Conservation (phyloP, 352 stramenopile species). For the Pythium utonaiense region DNA sequence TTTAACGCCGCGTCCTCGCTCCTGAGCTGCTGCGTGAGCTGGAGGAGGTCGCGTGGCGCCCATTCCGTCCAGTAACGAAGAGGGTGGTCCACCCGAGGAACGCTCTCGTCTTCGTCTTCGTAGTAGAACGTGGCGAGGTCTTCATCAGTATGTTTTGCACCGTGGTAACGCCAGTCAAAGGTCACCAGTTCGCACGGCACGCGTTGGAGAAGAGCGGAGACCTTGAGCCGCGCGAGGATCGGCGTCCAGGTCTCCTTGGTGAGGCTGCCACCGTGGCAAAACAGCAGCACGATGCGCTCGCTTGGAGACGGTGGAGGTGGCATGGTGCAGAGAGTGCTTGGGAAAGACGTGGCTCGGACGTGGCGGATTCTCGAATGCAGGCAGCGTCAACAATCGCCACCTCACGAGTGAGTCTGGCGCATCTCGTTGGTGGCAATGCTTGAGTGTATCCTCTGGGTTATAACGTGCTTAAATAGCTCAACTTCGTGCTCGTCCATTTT, state of each 20-base stretch:
- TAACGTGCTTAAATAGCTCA: no score
- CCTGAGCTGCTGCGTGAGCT: not conserved
- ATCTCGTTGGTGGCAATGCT: no score
- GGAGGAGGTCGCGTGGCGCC: conserved; percentile 5
- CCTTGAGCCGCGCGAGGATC: conserved; percentile 31
- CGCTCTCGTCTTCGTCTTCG: conserved; percentile 5
- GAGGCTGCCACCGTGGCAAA: conserved; percentile 39
- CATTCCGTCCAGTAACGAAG: conserved; percentile 7
- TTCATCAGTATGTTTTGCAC: conserved; percentile 24
- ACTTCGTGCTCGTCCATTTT: no score
- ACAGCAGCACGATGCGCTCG: conserved; percentile 30
- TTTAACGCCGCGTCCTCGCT: conserved; percentile 1
- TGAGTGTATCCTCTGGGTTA: no score
- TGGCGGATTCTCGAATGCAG: no score
- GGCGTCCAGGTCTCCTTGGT: conserved; percentile 39
- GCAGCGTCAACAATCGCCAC: no score
- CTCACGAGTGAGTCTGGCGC: no score
- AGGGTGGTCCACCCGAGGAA: conserved; percentile 28
- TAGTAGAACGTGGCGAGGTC: conserved; percentile 22
- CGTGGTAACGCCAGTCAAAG: conserved; percentile 41
- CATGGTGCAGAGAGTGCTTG: not conserved
- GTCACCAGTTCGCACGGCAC: conserved; percentile 23
- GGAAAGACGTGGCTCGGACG: no score
- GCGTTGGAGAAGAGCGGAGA: conserved; percentile 21
- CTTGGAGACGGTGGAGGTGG: not conserved